Conservation (phyloP, 371 early-diverging fungal species). For the Cokeromyces recurvatus region DNA sequence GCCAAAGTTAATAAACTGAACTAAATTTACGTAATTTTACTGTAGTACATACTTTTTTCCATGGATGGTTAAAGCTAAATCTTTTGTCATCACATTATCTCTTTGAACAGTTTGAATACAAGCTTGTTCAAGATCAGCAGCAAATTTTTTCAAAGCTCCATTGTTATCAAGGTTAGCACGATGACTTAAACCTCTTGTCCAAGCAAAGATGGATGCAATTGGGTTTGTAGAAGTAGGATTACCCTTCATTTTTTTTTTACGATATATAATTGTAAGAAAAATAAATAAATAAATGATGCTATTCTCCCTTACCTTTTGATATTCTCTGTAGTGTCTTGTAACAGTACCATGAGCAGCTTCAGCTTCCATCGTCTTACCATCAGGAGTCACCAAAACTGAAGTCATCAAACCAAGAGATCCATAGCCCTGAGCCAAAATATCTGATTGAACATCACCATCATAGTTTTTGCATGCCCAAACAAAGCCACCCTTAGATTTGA, state of each 20-base stretch:
- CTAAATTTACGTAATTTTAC: slow-evolving; percentile 6
- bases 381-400: slow-evolving; percentile 87
- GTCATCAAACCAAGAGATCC: slow-evolving; percentile 91
- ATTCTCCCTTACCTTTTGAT: slow-evolving; percentile 65
- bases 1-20: slow-evolving; percentile 3
- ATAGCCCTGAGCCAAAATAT: slow-evolving; percentile 88
- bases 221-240: slow-evolving; percentile 88
- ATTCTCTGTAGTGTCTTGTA: slow-evolving; percentile 92
- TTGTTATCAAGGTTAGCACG: slow-evolving; percentile 86
- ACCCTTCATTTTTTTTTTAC: slow-evolving; percentile 35
- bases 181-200: slow-evolving; percentile 90
- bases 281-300: neutral
- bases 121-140: slow-evolving; percentile 72
- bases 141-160: slow-evolving; percentile 62
- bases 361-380: slow-evolving; percentile 86
- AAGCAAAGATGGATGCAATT: slow-evolving; percentile 89
- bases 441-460: slow-evolving; percentile 91
- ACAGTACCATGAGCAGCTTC: slow-evolving; percentile 97
- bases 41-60: slow-evolving; percentile 52
- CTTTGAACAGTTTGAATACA: slow-evolving; percentile 79
- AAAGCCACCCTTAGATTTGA: slow-evolving; percentile 90
- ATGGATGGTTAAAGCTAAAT: slow-evolving; percentile 80
- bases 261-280: no score
- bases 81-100: slow-evolving; percentile 89
- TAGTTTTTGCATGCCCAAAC: slow-evolving; percentile 95